Evolutionary conservation across 164 flowering plant genomes (phyloP), one percentile per base, ranked within the genome.

Genomic region (Taxillus chinensis): DNA sequence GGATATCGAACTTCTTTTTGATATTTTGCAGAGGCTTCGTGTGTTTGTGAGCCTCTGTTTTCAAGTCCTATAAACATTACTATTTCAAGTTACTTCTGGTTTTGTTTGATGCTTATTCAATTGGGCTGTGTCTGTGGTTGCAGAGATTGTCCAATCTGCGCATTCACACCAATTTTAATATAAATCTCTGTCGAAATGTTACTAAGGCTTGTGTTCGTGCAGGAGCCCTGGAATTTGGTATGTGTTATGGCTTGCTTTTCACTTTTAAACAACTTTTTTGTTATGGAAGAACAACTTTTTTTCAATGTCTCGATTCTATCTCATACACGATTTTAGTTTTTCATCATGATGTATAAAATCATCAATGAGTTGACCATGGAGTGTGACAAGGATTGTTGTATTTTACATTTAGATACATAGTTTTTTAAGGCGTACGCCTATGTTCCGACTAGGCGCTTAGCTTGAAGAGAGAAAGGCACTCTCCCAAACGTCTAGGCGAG

Each of bases 101-200:
- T 2, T 59, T 37, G 57, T 61, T 15, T 49, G 13, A 39, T 45
- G n/a, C 60, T 72, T 63, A 60, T 46, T 41, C 14, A 37, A 45
- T 39, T 57, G 17, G 10, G 58, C 10, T 64, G 9, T 55, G 41
- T 63, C 69, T 57, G 73, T 68, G 53, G 42, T 64, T 83, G 78
- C 89, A 95, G 99, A 80, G 97, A 68, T 68, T 89, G 42, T 85
- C 96, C 7, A 86, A 89, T 78, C 97, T 91, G 68, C 90, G 87
- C 16, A 90, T 91, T 68, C 82, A 78, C 74, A 75, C 71, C 43
- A 82, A 89, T 72, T 91, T 84, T 40, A 89, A 89, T 72, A 62
- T 70, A 64, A 73, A 83, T 66, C 89, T 91, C 39, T 91, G 99
- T 73, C 74, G 72, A 65, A 85, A 79, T 77, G 78, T 95, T 65